Percentiles rank a stretch among this genome's conserved stretches.
Evolutionary conservation across 2,329 filamentous ascomycete species (phyloP).

Genomic region (Arthrobotrys entomopaga): DNA sequence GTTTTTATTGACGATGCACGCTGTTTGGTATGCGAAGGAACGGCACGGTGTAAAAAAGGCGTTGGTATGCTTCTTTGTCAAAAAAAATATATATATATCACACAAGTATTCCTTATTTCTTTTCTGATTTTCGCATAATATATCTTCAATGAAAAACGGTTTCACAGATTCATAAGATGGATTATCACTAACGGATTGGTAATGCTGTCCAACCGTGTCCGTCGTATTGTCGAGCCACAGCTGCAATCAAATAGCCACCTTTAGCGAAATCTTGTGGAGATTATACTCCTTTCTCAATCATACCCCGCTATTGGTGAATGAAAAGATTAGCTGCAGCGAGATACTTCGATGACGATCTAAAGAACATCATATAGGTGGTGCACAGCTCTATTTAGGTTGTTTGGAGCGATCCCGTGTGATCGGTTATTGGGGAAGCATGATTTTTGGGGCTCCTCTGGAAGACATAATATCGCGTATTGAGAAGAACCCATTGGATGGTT

Average conservation of each 20-base stretch:
- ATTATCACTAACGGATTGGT: slow-evolving; percentile 40
- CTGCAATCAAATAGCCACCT: slow-evolving; percentile 10
- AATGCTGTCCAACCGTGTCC: slow-evolving; percentile 35
- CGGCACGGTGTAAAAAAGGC: slow-evolving; percentile 22
- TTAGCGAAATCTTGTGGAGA: slow-evolving; percentile 19
- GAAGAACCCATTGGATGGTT: slow-evolving; percentile 45
- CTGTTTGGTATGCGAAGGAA: slow-evolving; percentile 3
- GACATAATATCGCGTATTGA: slow-evolving; percentile 48
- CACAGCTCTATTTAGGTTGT: slow-evolving; percentile 21
- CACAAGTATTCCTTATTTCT: slow-evolving; percentile 27
- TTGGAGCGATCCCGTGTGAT: slow-evolving; percentile 41
- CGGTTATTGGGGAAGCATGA: slow-evolving; percentile 37
- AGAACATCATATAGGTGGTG: background rate
- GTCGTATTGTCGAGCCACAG: background rate
- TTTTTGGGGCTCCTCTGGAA: slow-evolving; percentile 8
- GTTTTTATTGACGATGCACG: slow-evolving; percentile 30
- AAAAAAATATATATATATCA: too few species aligned
- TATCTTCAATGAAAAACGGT: slow-evolving; percentile 42
- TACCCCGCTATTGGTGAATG: too few species aligned
- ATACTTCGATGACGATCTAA: too few species aligned
- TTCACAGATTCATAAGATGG: slow-evolving; percentile 44
- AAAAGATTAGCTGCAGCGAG: too few species aligned
- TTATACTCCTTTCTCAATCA: background rate
- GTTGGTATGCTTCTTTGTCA: slow-evolving; percentile 9
- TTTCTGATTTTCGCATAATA: slow-evolving; percentile 33